A percentile compares a stretch with the other conserved stretches of the same genome.
phyloP scores from a whole-genome alignment of 805 yeast species.

The Metschnikowia hibisci region DNA sequence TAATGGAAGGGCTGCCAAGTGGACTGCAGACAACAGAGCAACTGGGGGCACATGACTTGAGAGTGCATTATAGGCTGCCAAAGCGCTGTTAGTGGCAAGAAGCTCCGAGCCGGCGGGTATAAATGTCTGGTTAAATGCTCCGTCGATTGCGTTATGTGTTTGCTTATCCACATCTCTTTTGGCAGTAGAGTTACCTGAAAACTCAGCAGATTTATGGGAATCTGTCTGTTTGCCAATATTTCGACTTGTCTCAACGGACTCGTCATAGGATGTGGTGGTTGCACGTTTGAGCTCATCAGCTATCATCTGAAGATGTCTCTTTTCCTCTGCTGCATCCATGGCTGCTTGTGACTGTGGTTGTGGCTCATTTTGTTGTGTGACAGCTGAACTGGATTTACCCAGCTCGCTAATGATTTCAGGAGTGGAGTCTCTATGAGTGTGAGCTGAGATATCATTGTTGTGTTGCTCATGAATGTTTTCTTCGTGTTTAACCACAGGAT shows the following conservation, averaged over 20 bases:
- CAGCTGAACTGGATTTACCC: background rate
- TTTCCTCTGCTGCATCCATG: slow-evolving; percentile 18
- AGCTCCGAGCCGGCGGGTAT: slow-evolving; percentile 43
- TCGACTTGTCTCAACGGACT: background rate
- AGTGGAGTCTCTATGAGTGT: background rate
- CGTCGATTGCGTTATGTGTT: background rate
- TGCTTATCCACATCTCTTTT: background rate
- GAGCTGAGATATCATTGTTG: background rate
- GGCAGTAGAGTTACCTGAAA: background rate
- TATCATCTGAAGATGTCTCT: slow-evolving; percentile 27
- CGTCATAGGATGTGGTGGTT: slow-evolving; percentile 16
- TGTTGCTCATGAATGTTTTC: background rate
- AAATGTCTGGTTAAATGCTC: slow-evolving; percentile 3
- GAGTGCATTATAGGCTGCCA: slow-evolving; percentile 41
- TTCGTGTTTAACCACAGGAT: slow-evolving; percentile 1
- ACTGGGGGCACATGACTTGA: slow-evolving; percentile 36
- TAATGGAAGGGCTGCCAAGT: slow-evolving; percentile 58
- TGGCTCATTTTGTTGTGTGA: background rate
- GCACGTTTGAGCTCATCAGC: slow-evolving; percentile 33
- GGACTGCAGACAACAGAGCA: slow-evolving; percentile 40
- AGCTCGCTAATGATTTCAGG: background rate
- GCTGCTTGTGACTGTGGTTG: background rate
- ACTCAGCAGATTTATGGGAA: background rate
- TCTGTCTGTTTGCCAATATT: too few species aligned
- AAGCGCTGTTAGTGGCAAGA: slow-evolving; percentile 36